Evolutionary conservation across 805 yeast species (phyloP), one percentile per base, ranked within the genome.

Genomic region (Candida nitratophila): DNA sequence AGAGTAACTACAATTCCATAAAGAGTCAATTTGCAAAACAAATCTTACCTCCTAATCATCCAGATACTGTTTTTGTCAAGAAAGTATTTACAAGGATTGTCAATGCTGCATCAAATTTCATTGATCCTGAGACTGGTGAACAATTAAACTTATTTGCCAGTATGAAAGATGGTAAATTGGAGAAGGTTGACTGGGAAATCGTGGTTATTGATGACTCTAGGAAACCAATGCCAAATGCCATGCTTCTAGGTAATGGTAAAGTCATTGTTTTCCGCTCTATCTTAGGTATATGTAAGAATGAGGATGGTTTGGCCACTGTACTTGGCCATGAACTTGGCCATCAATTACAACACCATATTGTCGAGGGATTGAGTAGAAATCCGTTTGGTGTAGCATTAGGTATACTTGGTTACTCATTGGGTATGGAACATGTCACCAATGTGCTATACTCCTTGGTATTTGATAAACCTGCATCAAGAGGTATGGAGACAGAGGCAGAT

Each of bases 401-500:
- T 9, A 48, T 81, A 3, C 41, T 75, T 1, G 52, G 86, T 43
- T 81, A 78, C 53, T 59, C 82, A 1, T n/a, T n/a, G 52, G 79
- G n/a, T 74, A 90, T 4, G 88, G 95, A 5, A 65, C 79, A 6
- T 64, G 71, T 43, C 53, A 76, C 76, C 53, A 72, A 74, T 42
- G 50, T 85, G 29, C 46, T 74, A 22, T 61, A 86, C 15, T 72
- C 72, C 24, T 72, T 88, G 1, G 58, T 79, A 14, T 59, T 89
- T 40, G 76, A 79, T 50, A 76, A 83, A 75, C 97, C 97, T 0
- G 85, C 95, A 0, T 85, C 95, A 1, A 71, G 99, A 54, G 87
- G 79, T 47, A 88, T 88, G 96, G 99, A 93, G 63, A 75, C 88
- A 0, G 99, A 93, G 61, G 98, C 99, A 0, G 99, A 93, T 63